Conservation (phyloP, 441 rosid genomes). For the Isatis lusitanica region DNA sequence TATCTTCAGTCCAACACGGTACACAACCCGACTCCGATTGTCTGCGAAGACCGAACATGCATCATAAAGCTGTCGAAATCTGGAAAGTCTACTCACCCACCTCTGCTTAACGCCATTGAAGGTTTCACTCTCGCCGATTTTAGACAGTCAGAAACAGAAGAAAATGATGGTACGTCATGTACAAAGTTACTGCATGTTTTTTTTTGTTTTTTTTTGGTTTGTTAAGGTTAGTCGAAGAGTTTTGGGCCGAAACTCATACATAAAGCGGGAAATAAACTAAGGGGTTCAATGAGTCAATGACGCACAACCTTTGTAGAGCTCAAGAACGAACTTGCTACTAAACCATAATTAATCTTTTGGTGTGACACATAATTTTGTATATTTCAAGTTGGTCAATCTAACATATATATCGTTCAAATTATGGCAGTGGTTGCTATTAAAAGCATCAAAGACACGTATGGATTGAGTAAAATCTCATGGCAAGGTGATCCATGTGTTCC, state of each 20-base stretch:
- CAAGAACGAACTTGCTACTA: too few relatives aligned
- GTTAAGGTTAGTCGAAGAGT: too few relatives aligned
- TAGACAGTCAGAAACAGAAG: not conserved
- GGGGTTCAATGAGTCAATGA: too few relatives aligned
- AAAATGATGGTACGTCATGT: not conserved
- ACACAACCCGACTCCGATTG: not conserved
- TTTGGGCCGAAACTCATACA: too few relatives aligned
- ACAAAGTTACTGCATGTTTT: too few relatives aligned
- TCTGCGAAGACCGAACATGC: not conserved
- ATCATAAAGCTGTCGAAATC: not conserved
- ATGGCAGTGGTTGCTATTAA: not conserved
- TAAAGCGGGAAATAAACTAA: too few relatives aligned
- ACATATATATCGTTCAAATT: not conserved
- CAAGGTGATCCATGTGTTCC: slow-evolving; percentile 31
- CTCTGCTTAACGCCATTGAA: slow-evolving; percentile 37
- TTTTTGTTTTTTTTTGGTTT: too few relatives aligned
- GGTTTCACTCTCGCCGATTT: slow-evolving; percentile 24
- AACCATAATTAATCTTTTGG: too few relatives aligned
- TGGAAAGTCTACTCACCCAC: slow-evolving; percentile 29
- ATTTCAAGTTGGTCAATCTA: not conserved
- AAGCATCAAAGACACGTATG: not conserved
- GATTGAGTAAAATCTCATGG: not conserved
- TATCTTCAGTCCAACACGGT: not conserved
- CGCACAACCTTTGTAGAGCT: too few relatives aligned
- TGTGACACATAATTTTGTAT: too few relatives aligned